Evolutionary conservation across 2,329 filamentous ascomycete species (phyloP).

Genomic region (Aureobasidium sp.): DNA sequence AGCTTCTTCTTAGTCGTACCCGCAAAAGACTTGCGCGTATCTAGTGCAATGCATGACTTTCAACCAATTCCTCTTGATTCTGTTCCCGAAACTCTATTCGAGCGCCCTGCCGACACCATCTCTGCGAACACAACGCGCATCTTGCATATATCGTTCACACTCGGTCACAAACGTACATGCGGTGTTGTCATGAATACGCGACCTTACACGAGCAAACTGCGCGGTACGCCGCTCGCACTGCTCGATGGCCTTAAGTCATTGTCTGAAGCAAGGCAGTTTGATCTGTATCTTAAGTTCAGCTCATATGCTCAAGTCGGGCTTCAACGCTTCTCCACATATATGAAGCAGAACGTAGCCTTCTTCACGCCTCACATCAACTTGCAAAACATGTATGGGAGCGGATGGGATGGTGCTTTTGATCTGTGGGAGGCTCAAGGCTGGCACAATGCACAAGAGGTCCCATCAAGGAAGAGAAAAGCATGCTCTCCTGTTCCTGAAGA

Average conservation of each 20-base stretch:
- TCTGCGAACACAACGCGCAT: slow-evolving; percentile 1
- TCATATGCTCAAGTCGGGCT: slow-evolving; percentile 1
- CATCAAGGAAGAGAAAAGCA: not conserved
- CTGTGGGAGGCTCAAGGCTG: slow-evolving; percentile 4
- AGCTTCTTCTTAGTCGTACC: not conserved
- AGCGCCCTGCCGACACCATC: not conserved
- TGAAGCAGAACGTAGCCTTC: not conserved
- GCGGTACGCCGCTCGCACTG: not conserved
- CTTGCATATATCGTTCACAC: not conserved
- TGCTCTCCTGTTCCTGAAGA: not conserved
- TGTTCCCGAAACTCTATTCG: not conserved
- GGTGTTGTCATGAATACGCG: not conserved
- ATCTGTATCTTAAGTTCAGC: not conserved
- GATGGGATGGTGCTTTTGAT: not conserved
- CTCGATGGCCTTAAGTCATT: not conserved
- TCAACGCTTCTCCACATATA: not conserved
- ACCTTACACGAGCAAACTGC: not conserved
- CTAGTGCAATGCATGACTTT: not conserved
- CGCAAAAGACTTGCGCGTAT: not conserved
- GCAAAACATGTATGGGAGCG: not conserved
- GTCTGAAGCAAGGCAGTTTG: not conserved
- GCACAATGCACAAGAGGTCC: not conserved
- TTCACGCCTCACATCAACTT: not conserved
- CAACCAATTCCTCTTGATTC: not conserved
- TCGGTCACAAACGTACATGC: not conserved